Base-by-base conservation (phyloP, 805 yeast genomes). In the Scheffersomyces coipomensis region DNA sequence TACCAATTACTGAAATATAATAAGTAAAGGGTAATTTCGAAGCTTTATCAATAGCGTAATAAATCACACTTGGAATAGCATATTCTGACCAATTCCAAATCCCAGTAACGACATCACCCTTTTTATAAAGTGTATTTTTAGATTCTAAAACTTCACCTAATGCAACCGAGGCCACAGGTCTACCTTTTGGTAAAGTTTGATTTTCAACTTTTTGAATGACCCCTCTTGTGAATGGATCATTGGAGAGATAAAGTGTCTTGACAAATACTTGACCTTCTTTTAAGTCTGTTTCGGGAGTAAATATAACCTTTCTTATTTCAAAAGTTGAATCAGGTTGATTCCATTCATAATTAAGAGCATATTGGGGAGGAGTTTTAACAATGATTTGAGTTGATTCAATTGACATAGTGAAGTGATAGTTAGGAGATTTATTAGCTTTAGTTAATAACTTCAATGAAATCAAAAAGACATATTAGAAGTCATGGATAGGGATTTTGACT, bases 221-320 rank as follows among this genome's bases (percentile, higher is more conserved):
- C 12, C 48, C 51, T 51, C 68, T 55, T 46, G 63, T 68, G 11
- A 60, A 48, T 16, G 69, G 67, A 44, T 65, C 71, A 46, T 65
- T 64, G 38, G 68, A 63, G 29, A 64, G 46, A 38, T 51, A 52
- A 40, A 62, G 35, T 31, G 24, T 39, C 46, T 60, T 61, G 35
- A 61, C 54, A 29, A 53, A 49, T 19, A 62, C 40, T 40, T 62
- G 55, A 18, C 56, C 62, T 8, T 52, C 59, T 24, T 46, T 38
- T 25, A 63, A 39, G 2, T 36, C 39, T n/a, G n/a, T n/a, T 19
- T 43, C 35, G 35, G 11, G 47, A n/a, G n/a, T n/a, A 43, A 18
- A 38, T 33, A 16, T 49, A 44, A 21, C 40, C 53, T 23, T 17
- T 23, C 22, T 19, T 10, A 56, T 27, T 43, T 58, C 54, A 47